phyloP scores from a whole-genome alignment of 768 basidiomycete genomes.

The Naganishia randhawae region DNA sequence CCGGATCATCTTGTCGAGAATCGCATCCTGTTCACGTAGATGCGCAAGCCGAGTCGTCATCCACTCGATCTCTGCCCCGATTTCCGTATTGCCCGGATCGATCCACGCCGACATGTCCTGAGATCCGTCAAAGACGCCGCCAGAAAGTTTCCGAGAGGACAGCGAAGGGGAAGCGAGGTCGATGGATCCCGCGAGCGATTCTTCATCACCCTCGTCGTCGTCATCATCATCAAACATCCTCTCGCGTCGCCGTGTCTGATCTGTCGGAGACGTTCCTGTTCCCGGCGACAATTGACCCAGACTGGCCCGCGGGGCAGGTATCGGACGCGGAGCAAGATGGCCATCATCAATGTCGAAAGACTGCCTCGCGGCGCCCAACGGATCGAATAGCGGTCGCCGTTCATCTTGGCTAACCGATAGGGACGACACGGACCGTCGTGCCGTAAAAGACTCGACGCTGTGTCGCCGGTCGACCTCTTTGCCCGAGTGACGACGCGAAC shows the following conservation, averaged over 20 bases:
- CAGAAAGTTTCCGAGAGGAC: conserved; percentile 2
- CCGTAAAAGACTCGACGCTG: neutral
- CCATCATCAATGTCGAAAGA: conserved; percentile 10
- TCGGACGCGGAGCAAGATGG: neutral
- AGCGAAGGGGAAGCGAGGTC: conserved; percentile 7
- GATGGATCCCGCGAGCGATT: conserved; percentile 2
- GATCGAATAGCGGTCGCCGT: conserved; percentile 4
- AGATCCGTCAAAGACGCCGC: neutral
- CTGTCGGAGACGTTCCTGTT: conserved; percentile 8
- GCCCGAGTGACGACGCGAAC: conserved; percentile 20
- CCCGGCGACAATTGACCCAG: neutral
- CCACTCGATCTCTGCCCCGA: conserved; percentile 78
- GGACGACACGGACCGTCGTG: neutral
- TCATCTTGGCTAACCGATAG: neutral
- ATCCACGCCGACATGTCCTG: neutral
- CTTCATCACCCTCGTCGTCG: conserved; percentile 19
- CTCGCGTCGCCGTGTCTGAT: conserved; percentile 1
- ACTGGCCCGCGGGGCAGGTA: neutral
- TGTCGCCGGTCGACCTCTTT: neutral
- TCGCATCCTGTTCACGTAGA: conserved; percentile 72
- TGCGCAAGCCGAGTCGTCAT: conserved; percentile 71
- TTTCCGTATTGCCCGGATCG: conserved; percentile 59
- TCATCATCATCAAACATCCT: conserved; percentile 29
- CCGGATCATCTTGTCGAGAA: conserved; percentile 81
- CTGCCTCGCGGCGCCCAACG: conserved; percentile 1